Evolutionary conservation across 1,139 yeast species (phyloP).

Genomic region (Arxiozyma slooffiae): DNA sequence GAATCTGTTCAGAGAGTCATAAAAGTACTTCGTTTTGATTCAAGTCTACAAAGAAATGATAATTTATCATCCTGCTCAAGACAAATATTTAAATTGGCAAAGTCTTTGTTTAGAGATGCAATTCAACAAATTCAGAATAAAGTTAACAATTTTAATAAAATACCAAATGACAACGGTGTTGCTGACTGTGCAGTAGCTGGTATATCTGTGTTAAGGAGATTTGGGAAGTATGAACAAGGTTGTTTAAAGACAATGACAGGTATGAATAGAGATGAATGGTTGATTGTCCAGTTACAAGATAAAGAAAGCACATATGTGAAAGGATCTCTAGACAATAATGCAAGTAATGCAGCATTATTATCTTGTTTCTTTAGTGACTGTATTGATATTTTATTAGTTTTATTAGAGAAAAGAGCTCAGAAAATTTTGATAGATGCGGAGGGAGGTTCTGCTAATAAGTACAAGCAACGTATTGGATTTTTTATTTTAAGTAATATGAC

Average conservation of each 20-base stretch:
- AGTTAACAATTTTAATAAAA: slow-evolving; percentile 36
- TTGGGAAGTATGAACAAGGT: slow-evolving; percentile 53
- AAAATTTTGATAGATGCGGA: slow-evolving; percentile 21
- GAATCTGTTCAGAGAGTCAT: slow-evolving; percentile 29
- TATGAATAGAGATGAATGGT: slow-evolving; percentile 59
- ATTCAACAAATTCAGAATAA: slow-evolving; percentile 42
- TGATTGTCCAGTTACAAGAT: slow-evolving; percentile 39
- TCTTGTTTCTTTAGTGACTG: slow-evolving; percentile 64
- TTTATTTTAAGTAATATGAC: slow-evolving; percentile 63
- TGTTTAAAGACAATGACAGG: slow-evolving; percentile 43
- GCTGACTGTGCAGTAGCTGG: slow-evolving; percentile 61
- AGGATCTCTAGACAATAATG: slow-evolving; percentile 20
- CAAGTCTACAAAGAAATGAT: slow-evolving; percentile 14
- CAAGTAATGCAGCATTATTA: slow-evolving; percentile 40
- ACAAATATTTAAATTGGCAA: slow-evolving; percentile 28
- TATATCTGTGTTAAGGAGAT: slow-evolving; percentile 50
- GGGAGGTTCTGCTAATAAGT: slow-evolving; percentile 13
- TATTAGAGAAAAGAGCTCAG: slow-evolving; percentile 48
- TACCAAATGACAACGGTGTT: slow-evolving; percentile 58
- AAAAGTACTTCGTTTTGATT: slow-evolving; percentile 22
- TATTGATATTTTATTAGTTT: slow-evolving; percentile 60
- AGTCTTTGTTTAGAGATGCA: slow-evolving; percentile 47
- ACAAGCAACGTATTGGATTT: slow-evolving; percentile 47
- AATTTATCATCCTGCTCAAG: slow-evolving; percentile 13
- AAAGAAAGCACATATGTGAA: slow-evolving; percentile 21